Conservation (phyloP, 768 basidiomycete species). For the Pleurotus giganteus region DNA sequence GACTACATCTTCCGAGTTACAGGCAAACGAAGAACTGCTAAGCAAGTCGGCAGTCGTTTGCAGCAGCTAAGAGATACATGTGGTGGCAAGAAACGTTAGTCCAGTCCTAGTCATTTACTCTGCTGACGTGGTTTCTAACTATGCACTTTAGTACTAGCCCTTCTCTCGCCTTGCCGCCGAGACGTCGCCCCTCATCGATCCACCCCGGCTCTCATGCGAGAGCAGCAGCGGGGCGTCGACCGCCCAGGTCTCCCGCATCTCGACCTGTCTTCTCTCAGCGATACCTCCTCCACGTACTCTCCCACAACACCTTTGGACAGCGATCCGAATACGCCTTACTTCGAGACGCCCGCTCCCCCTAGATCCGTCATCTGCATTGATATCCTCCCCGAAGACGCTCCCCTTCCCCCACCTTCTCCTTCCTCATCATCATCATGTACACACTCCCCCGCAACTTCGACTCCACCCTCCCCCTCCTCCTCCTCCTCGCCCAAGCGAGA, state of each 20-base stretch:
- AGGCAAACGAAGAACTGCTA: slow-evolving; percentile 68
- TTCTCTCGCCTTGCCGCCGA: slow-evolving; percentile 37
- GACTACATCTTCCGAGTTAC: slow-evolving; percentile 72
- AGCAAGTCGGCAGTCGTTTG: slow-evolving; percentile 78
- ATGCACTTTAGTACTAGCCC: slow-evolving; percentile 37
- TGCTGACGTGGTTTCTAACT: slow-evolving; percentile 9
- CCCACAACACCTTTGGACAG: slow-evolving; percentile 23
- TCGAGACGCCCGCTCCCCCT: slow-evolving; percentile 23
- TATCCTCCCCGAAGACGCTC: slow-evolving; percentile 31
- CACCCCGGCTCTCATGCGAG: slow-evolving; percentile 8
- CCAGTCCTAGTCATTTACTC: neutral
- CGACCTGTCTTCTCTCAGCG: slow-evolving; percentile 1
- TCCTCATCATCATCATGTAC: neutral
- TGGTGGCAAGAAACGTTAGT: slow-evolving; percentile 69
- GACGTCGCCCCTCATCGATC: slow-evolving; percentile 22
- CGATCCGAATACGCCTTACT: slow-evolving; percentile 22
- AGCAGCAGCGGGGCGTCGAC: slow-evolving; percentile 1
- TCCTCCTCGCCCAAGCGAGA: neutral
- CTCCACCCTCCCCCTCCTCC: slow-evolving; percentile 11
- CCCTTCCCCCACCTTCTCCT: slow-evolving; percentile 9
- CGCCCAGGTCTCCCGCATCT: slow-evolving; percentile 8
- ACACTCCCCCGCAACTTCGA: slow-evolving; percentile 5
- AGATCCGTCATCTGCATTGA: slow-evolving; percentile 46
- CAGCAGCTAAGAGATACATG: slow-evolving; percentile 77
- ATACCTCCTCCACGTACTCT: slow-evolving; percentile 9